Conservation (phyloP, 1,139 yeast genomes). For the Diutina scorzettiae region DNA sequence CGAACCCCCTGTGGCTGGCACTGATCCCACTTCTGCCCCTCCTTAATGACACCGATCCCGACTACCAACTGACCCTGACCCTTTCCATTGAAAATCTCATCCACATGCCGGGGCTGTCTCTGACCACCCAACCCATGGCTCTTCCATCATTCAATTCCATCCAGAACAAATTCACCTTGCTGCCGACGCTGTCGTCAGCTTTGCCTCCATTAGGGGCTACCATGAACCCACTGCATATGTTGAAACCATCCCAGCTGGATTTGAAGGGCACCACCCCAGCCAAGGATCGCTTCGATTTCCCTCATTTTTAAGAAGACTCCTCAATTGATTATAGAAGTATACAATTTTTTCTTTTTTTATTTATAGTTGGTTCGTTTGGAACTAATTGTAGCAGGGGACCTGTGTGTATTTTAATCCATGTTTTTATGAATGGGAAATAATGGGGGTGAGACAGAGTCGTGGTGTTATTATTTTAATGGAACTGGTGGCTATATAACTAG, state of each 20-base stretch:
- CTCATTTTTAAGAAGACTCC: background rate
- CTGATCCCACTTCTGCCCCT: conserved; percentile 5
- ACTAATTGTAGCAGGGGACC: too few species aligned
- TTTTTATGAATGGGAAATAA: too few species aligned
- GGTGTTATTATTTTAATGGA: too few species aligned
- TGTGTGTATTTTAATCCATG: background rate
- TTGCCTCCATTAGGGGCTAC: conserved; percentile 3
- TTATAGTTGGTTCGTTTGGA: too few species aligned
- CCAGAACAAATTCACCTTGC: background rate
- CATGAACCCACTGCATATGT: conserved; percentile 5
- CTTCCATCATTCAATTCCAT: conserved; percentile 2
- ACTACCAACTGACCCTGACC: conserved; percentile 1
- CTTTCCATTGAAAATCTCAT: conserved; percentile 4
- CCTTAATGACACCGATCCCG: conserved; percentile 1
- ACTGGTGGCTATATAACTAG: too few species aligned
- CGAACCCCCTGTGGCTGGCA: conserved; percentile 1
- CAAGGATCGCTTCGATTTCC: background rate
- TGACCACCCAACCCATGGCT: background rate
- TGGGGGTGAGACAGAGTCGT: too few species aligned
- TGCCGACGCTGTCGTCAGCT: conserved; percentile 1
- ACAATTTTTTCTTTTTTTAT: background rate
- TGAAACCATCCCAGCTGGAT: background rate
- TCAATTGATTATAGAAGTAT: background rate
- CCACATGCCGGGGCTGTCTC: conserved; percentile 3
- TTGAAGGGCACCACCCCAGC: conserved; percentile 2